Percentiles rank a stretch among this genome's conserved stretches.
Conservation (phyloP, 768 basidiomycete genomes). For the Panellus pusillus region DNA sequence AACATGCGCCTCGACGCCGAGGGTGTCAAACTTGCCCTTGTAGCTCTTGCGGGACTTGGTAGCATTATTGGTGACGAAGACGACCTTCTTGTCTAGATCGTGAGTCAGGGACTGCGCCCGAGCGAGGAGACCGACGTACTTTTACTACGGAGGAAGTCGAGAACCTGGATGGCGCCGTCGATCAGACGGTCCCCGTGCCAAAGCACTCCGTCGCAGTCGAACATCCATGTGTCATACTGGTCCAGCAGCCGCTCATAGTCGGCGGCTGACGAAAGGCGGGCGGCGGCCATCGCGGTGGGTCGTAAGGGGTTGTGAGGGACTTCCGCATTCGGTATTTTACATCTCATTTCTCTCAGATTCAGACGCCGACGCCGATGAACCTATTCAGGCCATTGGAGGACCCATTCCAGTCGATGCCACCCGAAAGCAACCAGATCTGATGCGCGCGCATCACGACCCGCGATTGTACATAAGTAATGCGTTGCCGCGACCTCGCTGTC, state of each 20-base stretch:
- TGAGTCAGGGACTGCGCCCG: constrained; percentile 5
- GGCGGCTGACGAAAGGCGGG: constrained; percentile 38
- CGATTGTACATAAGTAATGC: background rate
- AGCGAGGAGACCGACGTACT: constrained; percentile 48
- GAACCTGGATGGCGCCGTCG: constrained; percentile 75
- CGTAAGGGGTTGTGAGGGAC: no score
- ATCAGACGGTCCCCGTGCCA: constrained; percentile 85
- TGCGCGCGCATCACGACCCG: no score
- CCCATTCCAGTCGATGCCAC: no score
- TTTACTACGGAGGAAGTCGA: constrained; percentile 66
- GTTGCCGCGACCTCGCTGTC: background rate
- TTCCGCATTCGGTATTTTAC: no score
- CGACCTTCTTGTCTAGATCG: constrained; percentile 68
- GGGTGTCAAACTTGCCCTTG: constrained; percentile 88
- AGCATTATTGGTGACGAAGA: constrained; percentile 98
- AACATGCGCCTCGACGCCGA: constrained; percentile 81
- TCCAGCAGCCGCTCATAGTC: constrained; percentile 53
- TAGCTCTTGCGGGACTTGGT: constrained; percentile 87
- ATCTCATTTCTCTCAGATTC: no score
- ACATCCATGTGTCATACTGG: constrained; percentile 90
- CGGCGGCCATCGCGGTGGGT: constrained; percentile 29
- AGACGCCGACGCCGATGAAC: no score
- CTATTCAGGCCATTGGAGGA: no score
- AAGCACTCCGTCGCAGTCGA: constrained; percentile 95
- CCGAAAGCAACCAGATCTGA: no score